phyloP scores from a whole-genome alignment of 495 filamentous ascomycete species.

The Neurospora sp. region DNA sequence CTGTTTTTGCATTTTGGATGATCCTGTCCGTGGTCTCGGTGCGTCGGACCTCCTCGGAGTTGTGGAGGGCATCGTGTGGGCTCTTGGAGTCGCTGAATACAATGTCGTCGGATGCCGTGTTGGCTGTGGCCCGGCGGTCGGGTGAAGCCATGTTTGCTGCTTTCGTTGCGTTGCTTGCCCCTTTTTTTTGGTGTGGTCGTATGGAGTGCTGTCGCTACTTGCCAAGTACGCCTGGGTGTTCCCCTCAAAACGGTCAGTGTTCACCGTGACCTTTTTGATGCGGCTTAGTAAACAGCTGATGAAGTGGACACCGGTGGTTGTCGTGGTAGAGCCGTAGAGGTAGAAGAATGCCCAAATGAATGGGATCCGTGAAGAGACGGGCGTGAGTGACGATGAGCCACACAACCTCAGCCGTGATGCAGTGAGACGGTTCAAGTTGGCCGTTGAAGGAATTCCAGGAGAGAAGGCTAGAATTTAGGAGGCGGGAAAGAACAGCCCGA shows the following conservation, averaged over 20 bases:
- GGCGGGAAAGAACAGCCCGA: background rate
- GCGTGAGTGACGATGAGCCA: background rate
- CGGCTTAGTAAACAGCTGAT: background rate
- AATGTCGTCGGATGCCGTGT: background rate
- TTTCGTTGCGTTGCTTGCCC: background rate
- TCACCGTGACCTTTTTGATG: background rate
- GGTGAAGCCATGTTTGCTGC: background rate
- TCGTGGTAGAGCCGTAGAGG: background rate
- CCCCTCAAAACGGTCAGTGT: background rate
- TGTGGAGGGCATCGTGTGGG: background rate
- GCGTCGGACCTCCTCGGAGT: constrained; percentile 4
- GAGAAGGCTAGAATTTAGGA: background rate
- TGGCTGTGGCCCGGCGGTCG: background rate
- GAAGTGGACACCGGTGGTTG: background rate
- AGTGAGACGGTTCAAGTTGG: background rate
- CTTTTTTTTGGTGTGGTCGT: background rate
- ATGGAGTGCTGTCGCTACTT: background rate
- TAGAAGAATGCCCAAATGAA: background rate
- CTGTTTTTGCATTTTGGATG: constrained; percentile 34
- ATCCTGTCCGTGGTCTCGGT: constrained; percentile 26
- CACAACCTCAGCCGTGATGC: background rate
- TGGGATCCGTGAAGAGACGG: background rate
- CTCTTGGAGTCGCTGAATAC: constrained; percentile 1
- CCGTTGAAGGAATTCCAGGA: background rate
- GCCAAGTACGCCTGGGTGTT: background rate